These are phyloP conservation scores for Glaciozyma antarctica DNA, from an alignment of 768 basidiomycete species.

Conservation along the genomic window DNA sequence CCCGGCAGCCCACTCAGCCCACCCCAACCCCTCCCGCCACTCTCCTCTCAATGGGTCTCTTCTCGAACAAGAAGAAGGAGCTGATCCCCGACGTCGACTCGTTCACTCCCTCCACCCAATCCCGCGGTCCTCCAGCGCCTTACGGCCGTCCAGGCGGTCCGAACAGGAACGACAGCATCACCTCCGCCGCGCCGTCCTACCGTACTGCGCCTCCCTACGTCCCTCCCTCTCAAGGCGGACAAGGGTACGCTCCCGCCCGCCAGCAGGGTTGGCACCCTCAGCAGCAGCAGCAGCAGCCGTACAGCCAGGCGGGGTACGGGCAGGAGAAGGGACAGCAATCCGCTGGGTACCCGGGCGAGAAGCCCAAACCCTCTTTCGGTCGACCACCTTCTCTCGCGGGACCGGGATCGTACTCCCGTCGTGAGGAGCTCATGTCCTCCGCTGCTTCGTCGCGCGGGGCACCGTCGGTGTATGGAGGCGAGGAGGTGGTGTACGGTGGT, in stretches of 20 bases:
- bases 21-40: background rate
- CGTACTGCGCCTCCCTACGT: slow-evolving; percentile 7
- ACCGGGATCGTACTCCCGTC: background rate
- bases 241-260: background rate
- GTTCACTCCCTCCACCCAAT: too few species aligned
- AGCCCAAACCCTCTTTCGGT: background rate
- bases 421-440: background rate
- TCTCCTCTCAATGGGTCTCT: slow-evolving; percentile 22
- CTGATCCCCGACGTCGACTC: slow-evolving; percentile 29
- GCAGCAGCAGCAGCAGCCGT: background rate
- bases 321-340: background rate
- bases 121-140: background rate
- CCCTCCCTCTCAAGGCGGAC: slow-evolving; percentile 1
- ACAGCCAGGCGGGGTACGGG: background rate
- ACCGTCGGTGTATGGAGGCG: background rate
- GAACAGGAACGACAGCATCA: slow-evolving; percentile 1
- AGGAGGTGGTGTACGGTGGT: slow-evolving; percentile 2
- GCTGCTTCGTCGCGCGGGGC: background rate
- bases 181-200: slow-evolving; percentile 22
- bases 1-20: too few species aligned
- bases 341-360: background rate
- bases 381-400: background rate
- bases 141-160: background rate
- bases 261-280: background rate
- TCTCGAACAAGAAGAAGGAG: slow-evolving; percentile 27